Percentiles rank a stretch among this genome's conserved stretches.
These are phyloP conservation scores for Aspergillus piperis DNA, from an alignment of 2,329 filamentous ascomycete genomes.

Conservation along the genomic window DNA sequence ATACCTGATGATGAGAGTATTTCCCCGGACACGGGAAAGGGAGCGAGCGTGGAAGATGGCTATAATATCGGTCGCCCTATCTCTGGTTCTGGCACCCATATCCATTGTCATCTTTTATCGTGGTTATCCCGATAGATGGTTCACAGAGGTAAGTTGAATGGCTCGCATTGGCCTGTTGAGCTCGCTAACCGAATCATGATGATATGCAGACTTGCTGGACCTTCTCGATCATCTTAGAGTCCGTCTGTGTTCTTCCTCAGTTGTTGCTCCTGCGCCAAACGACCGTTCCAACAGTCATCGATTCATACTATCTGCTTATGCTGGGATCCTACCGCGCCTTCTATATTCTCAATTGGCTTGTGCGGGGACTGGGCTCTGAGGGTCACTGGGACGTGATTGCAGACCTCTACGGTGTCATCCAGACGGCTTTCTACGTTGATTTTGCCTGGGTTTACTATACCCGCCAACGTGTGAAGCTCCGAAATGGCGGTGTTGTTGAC, in stretches of 20 bases:
- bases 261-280: slow-evolving; percentile 89
- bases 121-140: slow-evolving; percentile 42
- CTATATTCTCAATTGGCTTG: slow-evolving; percentile 91
- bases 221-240: slow-evolving; percentile 90
- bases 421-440: slow-evolving; percentile 87
- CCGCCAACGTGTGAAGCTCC: slow-evolving; percentile 88
- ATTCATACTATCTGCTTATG: slow-evolving; percentile 90
- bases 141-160: slow-evolving; percentile 42
- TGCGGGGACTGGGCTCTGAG: slow-evolving; percentile 63
- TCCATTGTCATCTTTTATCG: slow-evolving; percentile 69
- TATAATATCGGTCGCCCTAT: slow-evolving; percentile 65
- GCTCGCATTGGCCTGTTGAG: neutral
- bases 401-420: slow-evolving; percentile 82
- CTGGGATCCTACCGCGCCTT: slow-evolving; percentile 85
- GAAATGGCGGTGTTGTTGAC: slow-evolving; percentile 84
- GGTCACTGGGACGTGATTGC: slow-evolving; percentile 68
- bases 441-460: slow-evolving; percentile 98
- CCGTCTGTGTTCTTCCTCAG: slow-evolving; percentile 85
- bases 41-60: slow-evolving; percentile 95
- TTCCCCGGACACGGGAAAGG: slow-evolving; percentile 81
- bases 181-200: neutral
- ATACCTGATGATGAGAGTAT: slow-evolving; percentile 81
- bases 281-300: slow-evolving; percentile 92
- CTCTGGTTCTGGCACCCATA: slow-evolving; percentile 69
- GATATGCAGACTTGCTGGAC: slow-evolving; percentile 70